Evolutionary conservation across 2,329 filamentous ascomycete genomes (phyloP), one percentile per base, ranked within the genome.

Genomic region (Microdochium bolleyi): DNA sequence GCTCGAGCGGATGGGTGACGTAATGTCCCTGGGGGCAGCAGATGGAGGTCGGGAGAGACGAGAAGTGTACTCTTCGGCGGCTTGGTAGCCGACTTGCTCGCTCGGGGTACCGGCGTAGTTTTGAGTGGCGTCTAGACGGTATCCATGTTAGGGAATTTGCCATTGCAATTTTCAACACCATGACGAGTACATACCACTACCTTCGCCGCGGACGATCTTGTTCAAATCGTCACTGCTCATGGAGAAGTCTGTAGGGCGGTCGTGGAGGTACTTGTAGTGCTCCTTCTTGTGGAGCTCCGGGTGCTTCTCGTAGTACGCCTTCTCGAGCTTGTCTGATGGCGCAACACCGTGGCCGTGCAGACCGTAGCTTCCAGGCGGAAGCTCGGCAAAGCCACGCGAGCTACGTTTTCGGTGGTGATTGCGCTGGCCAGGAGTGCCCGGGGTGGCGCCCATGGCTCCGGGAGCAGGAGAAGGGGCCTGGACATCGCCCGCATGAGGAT

Each of bases 271-370:
- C 10, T 72, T 73, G 25, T 75, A 82, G 58, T 84, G 80, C 64
- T 92, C 89, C 69, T 92, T 89, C 65, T 87, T 83, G 52, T 81
- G 77, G 27, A 87, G 76, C 59, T 96, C 89, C 0, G 92, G 92
- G 63, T 96, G 91, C 71, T 94, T 96, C 62, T 90, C 83, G 64
- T 94, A 95, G 80, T 95, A 96, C 24, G 88, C 88, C 72, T 88
- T 89, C 62, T 96, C 90, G 41, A 97, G 88, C 65, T 87, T 89
- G 70, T 95, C 89, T 53, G 83, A 82, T 2, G 86, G 77, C 19
- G 81, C 78, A 24, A 88, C 76, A 51, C 90, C 91, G 64, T 96
- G 92, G 48, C 92, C 90, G 62, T 95, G 92, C 52, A 96, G 81
- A 56, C 92, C 92, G 64, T 97, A 97, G 73, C 91, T 96, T 54